Conservation (phyloP, 495 filamentous ascomycete species). For the Tuber borchii region DNA sequence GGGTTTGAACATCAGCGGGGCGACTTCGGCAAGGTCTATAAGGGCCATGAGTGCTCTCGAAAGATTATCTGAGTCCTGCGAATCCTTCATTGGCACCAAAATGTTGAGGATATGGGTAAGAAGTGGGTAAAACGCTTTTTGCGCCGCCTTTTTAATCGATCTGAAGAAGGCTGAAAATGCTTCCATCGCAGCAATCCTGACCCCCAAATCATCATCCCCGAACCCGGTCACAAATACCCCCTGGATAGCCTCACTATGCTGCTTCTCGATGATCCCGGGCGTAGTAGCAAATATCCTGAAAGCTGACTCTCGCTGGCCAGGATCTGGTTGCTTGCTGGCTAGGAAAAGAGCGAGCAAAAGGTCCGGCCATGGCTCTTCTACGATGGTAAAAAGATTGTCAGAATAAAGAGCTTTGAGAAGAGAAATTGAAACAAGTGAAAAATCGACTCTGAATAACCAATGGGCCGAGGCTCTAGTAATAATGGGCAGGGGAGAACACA, state of each 20-base stretch:
- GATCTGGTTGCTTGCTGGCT: slow-evolving; percentile 74
- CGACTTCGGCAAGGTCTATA: slow-evolving; percentile 86
- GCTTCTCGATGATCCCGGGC: slow-evolving; percentile 90
- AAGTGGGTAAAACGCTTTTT: slow-evolving; percentile 76
- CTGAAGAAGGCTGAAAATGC: slow-evolving; percentile 95
- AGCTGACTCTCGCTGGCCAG: slow-evolving; percentile 76
- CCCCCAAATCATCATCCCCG: slow-evolving; percentile 77
- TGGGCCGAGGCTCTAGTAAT: neutral
- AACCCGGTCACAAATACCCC: slow-evolving; percentile 84
- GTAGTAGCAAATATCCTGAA: slow-evolving; percentile 93
- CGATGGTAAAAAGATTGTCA: slow-evolving; percentile 7
- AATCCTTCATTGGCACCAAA: slow-evolving; percentile 83
- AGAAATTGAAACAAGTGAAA: slow-evolving; percentile 15
- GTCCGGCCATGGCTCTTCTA: slow-evolving; percentile 85
- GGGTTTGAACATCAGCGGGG: slow-evolving; percentile 92
- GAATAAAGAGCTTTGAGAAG: neutral
- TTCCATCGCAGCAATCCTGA: slow-evolving; percentile 88
- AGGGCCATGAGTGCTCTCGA: slow-evolving; percentile 80
- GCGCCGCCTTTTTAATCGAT: slow-evolving; percentile 74
- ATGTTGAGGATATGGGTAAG: slow-evolving; percentile 87
- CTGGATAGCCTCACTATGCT: slow-evolving; percentile 80
- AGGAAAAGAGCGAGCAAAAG: slow-evolving; percentile 77
- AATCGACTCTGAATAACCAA: slow-evolving; percentile 15
- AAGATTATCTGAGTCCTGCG: slow-evolving; percentile 78
- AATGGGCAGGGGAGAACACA: slow-evolving; percentile 41